Evolutionary conservation across 1,139 yeast species (phyloP).

Genomic region (Saccharomyces pastorianus): DNA sequence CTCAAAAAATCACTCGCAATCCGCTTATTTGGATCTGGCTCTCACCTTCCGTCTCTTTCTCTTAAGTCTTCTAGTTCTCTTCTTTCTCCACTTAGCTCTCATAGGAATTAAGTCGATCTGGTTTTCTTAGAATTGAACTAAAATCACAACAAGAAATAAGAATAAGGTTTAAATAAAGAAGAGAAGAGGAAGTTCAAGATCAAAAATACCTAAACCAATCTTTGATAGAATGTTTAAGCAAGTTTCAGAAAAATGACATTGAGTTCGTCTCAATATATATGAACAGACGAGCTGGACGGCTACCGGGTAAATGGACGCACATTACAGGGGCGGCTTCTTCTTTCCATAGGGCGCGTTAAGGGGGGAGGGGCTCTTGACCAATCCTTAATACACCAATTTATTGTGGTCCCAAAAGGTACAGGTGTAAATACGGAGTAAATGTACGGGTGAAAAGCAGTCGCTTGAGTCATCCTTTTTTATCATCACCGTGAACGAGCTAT

Average conservation of each 20-base stretch:
- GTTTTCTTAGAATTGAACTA: background rate
- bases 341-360: background rate
- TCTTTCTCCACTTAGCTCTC: slow-evolving; percentile 47
- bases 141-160: too few relatives aligned
- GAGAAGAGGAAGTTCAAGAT: too few relatives aligned
- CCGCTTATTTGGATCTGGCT: slow-evolving; percentile 96
- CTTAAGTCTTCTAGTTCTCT: slow-evolving; percentile 75
- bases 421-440: background rate
- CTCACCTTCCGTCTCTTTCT: slow-evolving; percentile 99
- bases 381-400: too few relatives aligned
- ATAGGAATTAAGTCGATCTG: background rate
- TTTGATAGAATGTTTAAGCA: too few relatives aligned
- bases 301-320: background rate
- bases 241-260: background rate
- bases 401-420: background rate
- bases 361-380: too few relatives aligned
- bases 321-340: background rate
- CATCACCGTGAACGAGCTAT: background rate
- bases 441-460: too few relatives aligned
- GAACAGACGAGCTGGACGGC: background rate
- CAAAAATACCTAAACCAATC: too few relatives aligned
- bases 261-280: background rate
- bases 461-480: too few relatives aligned
- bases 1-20: slow-evolving; percentile 24
- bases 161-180: too few relatives aligned